Evolutionary conservation across 176 grass and related monocot genomes (phyloP).

Genomic region (Coix lacrymajobi): DNA sequence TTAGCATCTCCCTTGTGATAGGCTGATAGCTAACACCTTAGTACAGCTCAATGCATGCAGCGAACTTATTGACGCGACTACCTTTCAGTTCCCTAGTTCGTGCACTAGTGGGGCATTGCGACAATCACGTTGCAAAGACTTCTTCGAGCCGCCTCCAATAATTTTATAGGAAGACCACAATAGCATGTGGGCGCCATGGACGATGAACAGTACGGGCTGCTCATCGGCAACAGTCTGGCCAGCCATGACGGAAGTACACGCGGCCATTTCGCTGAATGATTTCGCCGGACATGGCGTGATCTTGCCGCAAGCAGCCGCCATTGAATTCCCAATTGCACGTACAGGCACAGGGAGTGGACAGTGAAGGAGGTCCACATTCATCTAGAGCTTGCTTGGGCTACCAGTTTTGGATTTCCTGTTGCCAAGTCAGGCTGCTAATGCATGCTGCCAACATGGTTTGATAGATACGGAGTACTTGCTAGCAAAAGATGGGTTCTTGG

Average conservation of each 20-base stretch:
- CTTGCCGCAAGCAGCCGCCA: neutral
- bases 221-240: neutral
- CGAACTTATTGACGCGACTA: neutral
- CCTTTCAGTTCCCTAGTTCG: neutral
- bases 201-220: neutral
- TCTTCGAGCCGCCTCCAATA: neutral
- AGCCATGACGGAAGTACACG: neutral
- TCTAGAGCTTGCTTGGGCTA: neutral
- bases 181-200: neutral
- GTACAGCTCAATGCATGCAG: neutral
- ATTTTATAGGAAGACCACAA: neutral
- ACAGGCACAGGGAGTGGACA: neutral
- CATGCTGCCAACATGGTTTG: neutral
- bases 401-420: neutral
- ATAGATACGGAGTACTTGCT: neutral
- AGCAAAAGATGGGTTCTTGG: neutral
- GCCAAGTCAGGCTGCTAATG: neutral
- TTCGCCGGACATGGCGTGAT: neutral
- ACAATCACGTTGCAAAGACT: neutral
- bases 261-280: neutral
- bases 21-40: slow-evolving; percentile 6
- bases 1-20: neutral
- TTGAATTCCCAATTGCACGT: neutral
- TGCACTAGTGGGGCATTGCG: neutral
- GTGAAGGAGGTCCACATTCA: neutral